Percentiles rank a stretch among this genome's conserved stretches.
phyloP scores from a whole-genome alignment of 768 basidiomycete genomes.

The Punctularia strigosozonata region DNA sequence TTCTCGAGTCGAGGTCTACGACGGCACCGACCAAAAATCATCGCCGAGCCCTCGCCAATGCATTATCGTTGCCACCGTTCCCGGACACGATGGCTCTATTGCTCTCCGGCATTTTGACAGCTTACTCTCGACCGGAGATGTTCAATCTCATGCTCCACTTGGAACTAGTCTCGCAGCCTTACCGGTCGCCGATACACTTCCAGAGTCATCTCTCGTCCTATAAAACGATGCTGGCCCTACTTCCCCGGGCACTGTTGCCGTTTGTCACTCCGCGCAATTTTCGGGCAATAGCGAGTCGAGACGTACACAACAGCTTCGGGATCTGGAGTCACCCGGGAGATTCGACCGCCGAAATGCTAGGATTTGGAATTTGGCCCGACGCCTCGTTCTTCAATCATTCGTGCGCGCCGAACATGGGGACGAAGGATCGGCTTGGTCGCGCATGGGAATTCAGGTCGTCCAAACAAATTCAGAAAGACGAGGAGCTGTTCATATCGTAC shows the following conservation, averaged over 20 bases:
- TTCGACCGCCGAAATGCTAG: slow-evolving; percentile 12
- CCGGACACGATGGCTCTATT: background rate
- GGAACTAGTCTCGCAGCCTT: background rate
- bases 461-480: background rate
- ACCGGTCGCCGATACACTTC: background rate
- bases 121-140: background rate
- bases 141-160: background rate
- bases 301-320: slow-evolving; percentile 2
- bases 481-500: background rate
- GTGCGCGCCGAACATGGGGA: background rate
- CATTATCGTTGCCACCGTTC: background rate
- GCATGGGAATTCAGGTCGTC: background rate
- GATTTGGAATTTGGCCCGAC: slow-evolving; percentile 5
- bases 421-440: background rate
- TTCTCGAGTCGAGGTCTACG: background rate
- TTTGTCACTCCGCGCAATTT: background rate
- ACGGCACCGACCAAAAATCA: background rate
- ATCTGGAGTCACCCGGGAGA: slow-evolving; percentile 1
- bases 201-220: background rate
- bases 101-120: background rate
- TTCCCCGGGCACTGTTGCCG: background rate
- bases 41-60: background rate
- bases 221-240: background rate
- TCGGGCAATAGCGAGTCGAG: background rate
- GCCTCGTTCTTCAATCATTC: slow-evolving; percentile 2